These are phyloP conservation scores for Mucor lusitanicus DNA, from an alignment of 371 early-diverging fungal species.

Conservation along the genomic window DNA sequence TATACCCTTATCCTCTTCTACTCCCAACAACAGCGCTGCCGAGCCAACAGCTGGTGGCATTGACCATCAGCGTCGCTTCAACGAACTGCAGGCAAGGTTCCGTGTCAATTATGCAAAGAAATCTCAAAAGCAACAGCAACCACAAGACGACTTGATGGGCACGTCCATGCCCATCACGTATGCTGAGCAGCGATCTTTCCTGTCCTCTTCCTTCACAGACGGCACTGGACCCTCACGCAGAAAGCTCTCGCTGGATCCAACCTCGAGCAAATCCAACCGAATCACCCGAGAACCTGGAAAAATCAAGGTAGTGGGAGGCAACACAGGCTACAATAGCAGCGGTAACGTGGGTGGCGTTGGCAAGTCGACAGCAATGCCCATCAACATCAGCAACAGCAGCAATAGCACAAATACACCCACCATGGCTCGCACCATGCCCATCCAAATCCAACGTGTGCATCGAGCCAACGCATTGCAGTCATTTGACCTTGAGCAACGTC, in stretches of 20 bases:
- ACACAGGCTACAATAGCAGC: background rate
- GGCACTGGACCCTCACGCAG: background rate
- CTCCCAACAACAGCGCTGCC: background rate
- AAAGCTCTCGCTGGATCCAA: conserved; percentile 15
- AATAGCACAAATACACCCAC: conserved; percentile 41
- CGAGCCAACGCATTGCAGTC: conserved; percentile 26
- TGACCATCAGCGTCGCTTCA: conserved; percentile 31
- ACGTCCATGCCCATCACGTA: conserved; percentile 13
- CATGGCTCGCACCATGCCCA: conserved; percentile 35
- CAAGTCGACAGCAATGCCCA: conserved; percentile 2
- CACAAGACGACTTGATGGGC: background rate
- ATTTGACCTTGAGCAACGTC: conserved; percentile 48
- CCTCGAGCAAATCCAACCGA: conserved; percentile 5
- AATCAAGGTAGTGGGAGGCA: conserved; percentile 9
- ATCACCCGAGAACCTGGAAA: background rate
- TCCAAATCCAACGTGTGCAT: conserved; percentile 42
- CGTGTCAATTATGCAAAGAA: conserved; percentile 29
- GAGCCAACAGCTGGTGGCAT: conserved; percentile 5
- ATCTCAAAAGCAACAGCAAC: conserved; percentile 32
- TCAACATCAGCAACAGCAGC: background rate
- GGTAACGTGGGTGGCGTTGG: background rate
- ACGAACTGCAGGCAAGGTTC: conserved; percentile 29
- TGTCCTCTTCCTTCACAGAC: conserved; percentile 15
- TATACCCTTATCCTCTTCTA: conserved; percentile 18
- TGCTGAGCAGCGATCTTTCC: background rate